phyloP scores from a whole-genome alignment of 768 basidiomycete species.

The Mycena metata region DNA sequence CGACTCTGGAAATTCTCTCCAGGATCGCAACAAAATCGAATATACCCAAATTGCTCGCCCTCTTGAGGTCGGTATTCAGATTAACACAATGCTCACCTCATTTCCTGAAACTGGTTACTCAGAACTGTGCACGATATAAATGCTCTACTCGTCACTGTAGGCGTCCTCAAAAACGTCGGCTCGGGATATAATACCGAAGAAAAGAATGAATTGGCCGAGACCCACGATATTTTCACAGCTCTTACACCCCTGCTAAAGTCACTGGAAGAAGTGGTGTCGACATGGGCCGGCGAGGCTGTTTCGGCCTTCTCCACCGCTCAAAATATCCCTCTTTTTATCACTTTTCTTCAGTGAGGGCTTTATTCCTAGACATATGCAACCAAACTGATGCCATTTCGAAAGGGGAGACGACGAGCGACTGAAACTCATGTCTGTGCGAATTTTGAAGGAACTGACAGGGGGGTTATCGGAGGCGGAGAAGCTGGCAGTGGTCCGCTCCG shows the following conservation, averaged over 20 bases:
- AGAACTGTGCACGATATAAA: conserved; percentile 9
- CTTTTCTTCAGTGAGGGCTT: conserved; percentile 11
- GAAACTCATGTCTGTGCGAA: conserved; percentile 9
- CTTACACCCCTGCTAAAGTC: conserved; percentile 3
- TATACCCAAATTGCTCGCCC: background rate
- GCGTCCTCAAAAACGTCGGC: background rate
- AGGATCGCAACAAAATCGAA: background rate
- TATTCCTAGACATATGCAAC: background rate
- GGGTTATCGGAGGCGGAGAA: conserved; percentile 12
- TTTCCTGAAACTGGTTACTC: background rate
- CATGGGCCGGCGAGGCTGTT: conserved; percentile 10
- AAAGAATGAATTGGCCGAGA: conserved; percentile 2
- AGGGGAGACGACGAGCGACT: conserved; percentile 16
- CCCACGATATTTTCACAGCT: conserved; percentile 7
- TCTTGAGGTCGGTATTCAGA: background rate
- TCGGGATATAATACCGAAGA: conserved; percentile 2
- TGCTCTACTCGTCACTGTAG: conserved; percentile 5
- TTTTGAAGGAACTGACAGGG: conserved; percentile 10
- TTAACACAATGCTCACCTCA: background rate
- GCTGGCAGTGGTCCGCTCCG: conserved; percentile 15
- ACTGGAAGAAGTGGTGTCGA: conserved; percentile 2
- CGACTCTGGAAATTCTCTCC: background rate
- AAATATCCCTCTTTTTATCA: conserved; percentile 10
- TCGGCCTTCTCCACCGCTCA: conserved; percentile 6
- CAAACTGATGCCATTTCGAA: background rate